Base-by-base conservation (phyloP, 2,329 filamentous ascomycete genomes). In the Aureobasidium sp. region DNA sequence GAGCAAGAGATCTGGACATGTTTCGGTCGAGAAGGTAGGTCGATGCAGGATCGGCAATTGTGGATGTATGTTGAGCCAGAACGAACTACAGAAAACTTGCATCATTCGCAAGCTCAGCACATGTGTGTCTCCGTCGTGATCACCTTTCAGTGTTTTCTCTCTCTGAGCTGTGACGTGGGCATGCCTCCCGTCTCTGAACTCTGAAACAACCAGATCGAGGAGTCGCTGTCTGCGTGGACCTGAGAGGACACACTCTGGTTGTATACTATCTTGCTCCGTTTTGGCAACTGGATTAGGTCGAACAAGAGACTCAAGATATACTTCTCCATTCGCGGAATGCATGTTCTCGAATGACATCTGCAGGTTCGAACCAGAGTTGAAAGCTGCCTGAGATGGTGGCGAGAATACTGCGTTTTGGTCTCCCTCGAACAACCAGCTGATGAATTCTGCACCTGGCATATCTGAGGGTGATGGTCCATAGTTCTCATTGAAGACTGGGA, bases 31-130 rank as follows among this genome's bases (percentile, higher is more conserved):
- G 74, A 97, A 99, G 0, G 93, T 97, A 4, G 94, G 91, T 70
- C 92, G 91, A 74, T 99, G 94, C 51, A 97, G 79, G 63, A 99
- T 96, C 1, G 94, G 94, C 65, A 97, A 82, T 72, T 97, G 94
- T 59, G 92, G 88, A 73, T 94, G 95, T 70, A 97, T 96, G 73
- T 97, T 89, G 59, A 89, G 82, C 94, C 94, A 99, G 74, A 95
- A 99, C 2, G 91, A 96, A 11, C 86, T 84, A 66, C 96, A 91
- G 70, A 97, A 97, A 3, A 87, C 88, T 75, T 97, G 91, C 89
- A 97, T 95, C 90, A 96, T 97, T 68, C 88, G 85, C 68, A 92
- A 81, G 73, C 93, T 96, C 64, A 97, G 78, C 5, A 85, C 81
- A 68, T 87, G 85, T 32, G 74, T 74, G 48, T 82, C 77, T 51